These are phyloP conservation scores for Diaporthe sp. DNA, from an alignment of 2,329 filamentous ascomycete genomes.

Conservation along the genomic window DNA sequence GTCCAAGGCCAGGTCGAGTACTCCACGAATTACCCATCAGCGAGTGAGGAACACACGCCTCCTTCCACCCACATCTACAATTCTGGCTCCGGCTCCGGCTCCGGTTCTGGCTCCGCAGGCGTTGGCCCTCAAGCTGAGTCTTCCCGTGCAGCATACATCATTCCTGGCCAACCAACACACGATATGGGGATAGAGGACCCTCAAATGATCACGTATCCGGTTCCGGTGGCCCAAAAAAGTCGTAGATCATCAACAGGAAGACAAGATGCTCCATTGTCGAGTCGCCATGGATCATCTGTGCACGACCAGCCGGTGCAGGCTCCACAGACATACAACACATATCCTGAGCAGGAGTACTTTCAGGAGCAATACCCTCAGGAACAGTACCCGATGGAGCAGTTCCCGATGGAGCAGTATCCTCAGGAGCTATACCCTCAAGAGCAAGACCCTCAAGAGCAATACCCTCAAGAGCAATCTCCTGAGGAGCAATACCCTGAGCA, in stretches of 20 bases:
- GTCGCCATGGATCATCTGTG: neutral
- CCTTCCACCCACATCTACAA: neutral
- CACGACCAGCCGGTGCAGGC: too few relatives aligned
- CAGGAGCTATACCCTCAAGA: too few relatives aligned
- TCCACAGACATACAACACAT: neutral
- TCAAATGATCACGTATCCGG: neutral
- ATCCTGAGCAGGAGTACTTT: neutral
- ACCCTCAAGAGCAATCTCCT: too few relatives aligned
- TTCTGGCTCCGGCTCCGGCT: neutral
- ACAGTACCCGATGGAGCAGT: neutral
- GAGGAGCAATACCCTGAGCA: neutral
- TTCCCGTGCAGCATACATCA: neutral
- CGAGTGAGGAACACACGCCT: neutral
- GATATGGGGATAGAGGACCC: neutral
- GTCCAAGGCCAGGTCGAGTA: neutral
- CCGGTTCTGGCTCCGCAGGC: neutral
- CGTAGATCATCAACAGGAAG: neutral
- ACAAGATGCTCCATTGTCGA: neutral
- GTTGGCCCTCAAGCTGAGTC: neutral
- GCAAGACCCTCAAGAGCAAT: too few relatives aligned
- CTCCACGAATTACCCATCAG: neutral
- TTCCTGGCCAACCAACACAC: neutral
- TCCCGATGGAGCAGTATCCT: neutral
- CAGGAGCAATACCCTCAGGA: neutral
- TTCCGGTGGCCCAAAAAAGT: neutral